Base-by-base conservation (phyloP, 2,329 filamentous ascomycete species). In the Akanthomyces muscarius region DNA sequence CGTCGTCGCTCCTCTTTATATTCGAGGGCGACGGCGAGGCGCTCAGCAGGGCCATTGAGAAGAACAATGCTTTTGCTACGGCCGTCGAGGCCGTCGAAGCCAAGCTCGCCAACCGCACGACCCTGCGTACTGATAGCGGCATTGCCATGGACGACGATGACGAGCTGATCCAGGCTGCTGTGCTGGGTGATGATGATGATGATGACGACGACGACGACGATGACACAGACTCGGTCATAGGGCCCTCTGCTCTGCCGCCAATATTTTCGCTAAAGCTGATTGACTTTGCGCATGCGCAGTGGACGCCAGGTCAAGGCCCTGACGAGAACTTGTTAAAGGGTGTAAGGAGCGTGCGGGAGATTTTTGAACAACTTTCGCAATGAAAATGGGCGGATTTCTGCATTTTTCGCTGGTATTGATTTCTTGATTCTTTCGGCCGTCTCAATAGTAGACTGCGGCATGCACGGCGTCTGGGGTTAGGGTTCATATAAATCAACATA, bases 221-320 rank as follows among this genome's bases (percentile, higher is more conserved):
- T 0, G 72, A 74, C 1, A 75, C 78, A 0, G 79, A 80, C 2
- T 81, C 52, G 80, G 83, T 58, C 72, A 77, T 65, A 71, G 74
- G 68, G 36, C 65, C 68, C 16, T 65, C 67, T 33, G 65, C 68
- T 18, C 65, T 79, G 13, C 89, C 89, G 0, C 88, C 88, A 69
- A 85, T 96, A 50, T 91, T 89, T 70, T 84, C 86, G 14, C 81
- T 97, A 56, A 95, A 94, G 72, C 82, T 99, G 66, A 99, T 99
- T 69, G 95, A 99, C 74, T 99, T 99, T 81, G 95, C 95, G 1
- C 95, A 99, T 75, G 95, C 95, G 13, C 78, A 81, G 56, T 98
- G 89, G 88, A 89, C 86, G 1, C 89, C 91, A 0, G 91, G 92
- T 1, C 77, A 89, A 69, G 94, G 94, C 0, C 89, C 90, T 0